Evolutionary conservation across 768 basidiomycete species (phyloP).

Genomic region (Amanita muscaria): DNA sequence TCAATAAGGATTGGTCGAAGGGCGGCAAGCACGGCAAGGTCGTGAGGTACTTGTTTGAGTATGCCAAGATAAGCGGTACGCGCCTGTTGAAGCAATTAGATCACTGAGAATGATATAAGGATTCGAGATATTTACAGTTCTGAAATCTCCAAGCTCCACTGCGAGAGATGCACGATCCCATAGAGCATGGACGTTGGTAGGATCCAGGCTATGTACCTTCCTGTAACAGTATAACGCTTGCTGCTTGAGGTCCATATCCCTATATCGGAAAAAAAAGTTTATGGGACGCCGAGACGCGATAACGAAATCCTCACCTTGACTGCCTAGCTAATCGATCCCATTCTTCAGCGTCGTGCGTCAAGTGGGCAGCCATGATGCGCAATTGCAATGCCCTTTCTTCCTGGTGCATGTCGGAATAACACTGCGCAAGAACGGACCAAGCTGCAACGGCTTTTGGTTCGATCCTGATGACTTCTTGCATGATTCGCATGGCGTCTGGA

Average conservation of each 20-base stretch:
- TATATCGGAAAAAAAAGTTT: constrained; percentile 14
- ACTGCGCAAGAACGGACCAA: constrained; percentile 84
- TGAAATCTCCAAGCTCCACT: constrained; percentile 62
- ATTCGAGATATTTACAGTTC: constrained; percentile 44
- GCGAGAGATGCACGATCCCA: constrained; percentile 87
- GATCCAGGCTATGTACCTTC: constrained; percentile 72
- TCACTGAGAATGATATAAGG: not conserved
- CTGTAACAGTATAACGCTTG: constrained; percentile 90
- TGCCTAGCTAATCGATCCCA: constrained; percentile 78
- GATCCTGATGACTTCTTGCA: constrained; percentile 90
- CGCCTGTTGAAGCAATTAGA: constrained; percentile 30
- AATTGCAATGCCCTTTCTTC: constrained; percentile 68
- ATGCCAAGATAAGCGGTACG: constrained; percentile 59
- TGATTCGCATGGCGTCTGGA: constrained; percentile 61
- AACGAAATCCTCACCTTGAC: constrained; percentile 43
- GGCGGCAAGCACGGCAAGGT: constrained; percentile 71
- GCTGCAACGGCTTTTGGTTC: constrained; percentile 79
- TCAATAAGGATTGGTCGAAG: constrained; percentile 72
- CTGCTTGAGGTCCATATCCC: constrained; percentile 64
- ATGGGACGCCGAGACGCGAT: not conserved
- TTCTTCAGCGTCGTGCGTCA: constrained; percentile 74
- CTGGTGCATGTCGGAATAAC: constrained; percentile 68
- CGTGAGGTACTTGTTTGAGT: constrained; percentile 68
- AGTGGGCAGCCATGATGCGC: constrained; percentile 84
- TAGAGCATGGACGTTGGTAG: constrained; percentile 72